These are phyloP conservation scores for Bruguiera parviflora DNA, from an alignment of 345 rosid genomes.

Conservation along the genomic window DNA sequence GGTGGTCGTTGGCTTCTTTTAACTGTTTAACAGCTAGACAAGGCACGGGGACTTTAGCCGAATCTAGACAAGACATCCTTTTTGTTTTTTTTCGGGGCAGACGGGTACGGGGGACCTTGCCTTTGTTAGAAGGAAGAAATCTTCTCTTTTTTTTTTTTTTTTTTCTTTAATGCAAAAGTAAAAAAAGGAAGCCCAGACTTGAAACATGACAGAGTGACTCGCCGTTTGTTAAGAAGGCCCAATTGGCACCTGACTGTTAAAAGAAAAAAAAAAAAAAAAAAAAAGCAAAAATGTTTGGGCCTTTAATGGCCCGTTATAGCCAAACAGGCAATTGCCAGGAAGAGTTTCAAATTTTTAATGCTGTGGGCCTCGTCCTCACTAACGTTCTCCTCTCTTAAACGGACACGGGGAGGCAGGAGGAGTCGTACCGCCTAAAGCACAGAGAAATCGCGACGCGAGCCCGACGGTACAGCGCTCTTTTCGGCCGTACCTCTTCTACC, in stretches of 20 bases:
- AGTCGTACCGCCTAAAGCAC: too few relatives aligned
- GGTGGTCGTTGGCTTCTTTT: background rate
- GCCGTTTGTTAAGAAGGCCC: too few relatives aligned
- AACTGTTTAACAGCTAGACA: background rate
- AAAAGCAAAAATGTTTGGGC: background rate
- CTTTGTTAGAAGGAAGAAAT: slow-evolving; percentile 6
- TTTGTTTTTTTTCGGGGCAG: background rate
- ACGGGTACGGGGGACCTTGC: background rate
- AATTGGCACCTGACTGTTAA: too few relatives aligned
- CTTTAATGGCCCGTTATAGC: background rate
- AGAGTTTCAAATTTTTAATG: too few relatives aligned
- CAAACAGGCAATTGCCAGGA: too few relatives aligned
- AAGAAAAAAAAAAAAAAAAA: too few relatives aligned
- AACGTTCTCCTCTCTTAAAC: background rate
- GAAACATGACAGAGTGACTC: too few relatives aligned
- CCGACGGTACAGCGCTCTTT: too few relatives aligned
- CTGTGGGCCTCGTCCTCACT: too few relatives aligned
- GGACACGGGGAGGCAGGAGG: background rate
- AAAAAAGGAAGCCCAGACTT: background rate
- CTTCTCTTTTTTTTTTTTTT: background rate
- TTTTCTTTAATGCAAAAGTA: background rate
- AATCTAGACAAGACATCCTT: background rate
- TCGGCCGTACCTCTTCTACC: too few relatives aligned
- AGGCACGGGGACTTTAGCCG: background rate
- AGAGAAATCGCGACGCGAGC: too few relatives aligned